Evolutionary conservation across 2,329 filamentous ascomycete genomes (phyloP).

Genomic region (Phaeophleospora eucalypticola): DNA sequence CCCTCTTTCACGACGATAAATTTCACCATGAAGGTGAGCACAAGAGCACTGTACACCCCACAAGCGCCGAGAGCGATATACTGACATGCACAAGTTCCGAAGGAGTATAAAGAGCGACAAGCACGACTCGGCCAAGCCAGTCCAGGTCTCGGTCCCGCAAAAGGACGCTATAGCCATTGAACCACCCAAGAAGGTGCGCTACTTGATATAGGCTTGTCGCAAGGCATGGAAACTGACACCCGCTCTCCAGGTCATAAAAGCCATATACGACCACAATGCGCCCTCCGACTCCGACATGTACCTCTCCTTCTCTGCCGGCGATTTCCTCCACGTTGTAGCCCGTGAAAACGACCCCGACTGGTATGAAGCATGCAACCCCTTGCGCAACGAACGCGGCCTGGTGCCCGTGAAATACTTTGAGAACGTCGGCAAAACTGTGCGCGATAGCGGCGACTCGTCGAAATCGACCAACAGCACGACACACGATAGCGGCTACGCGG

Average conservation of each 20-base stretch:
- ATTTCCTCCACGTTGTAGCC: slow-evolving; percentile 97
- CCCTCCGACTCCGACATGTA: slow-evolving; percentile 55
- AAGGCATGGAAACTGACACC: not conserved
- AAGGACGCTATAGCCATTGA: slow-evolving; percentile 86
- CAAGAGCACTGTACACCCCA: slow-evolving; percentile 4
- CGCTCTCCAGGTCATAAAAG: slow-evolving; percentile 77
- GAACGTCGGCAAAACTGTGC: slow-evolving; percentile 82
- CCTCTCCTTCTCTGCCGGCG: slow-evolving; percentile 86
- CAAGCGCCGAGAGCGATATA: slow-evolving; percentile 1
- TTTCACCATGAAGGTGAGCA: slow-evolving; percentile 20
- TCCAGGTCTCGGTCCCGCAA: slow-evolving; percentile 71
- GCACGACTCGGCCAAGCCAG: slow-evolving; percentile 58
- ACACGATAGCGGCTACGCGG: slow-evolving; percentile 89
- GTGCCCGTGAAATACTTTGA: slow-evolving; percentile 95
- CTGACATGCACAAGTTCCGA: slow-evolving; percentile 52
- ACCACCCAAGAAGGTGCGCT: slow-evolving; percentile 81
- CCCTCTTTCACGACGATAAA: not conserved
- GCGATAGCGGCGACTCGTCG: slow-evolving; percentile 65
- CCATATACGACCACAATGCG: slow-evolving; percentile 87
- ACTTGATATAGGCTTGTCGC: not conserved
- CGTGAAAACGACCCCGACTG: slow-evolving; percentile 91
- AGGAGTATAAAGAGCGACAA: slow-evolving; percentile 89
- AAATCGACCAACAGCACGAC: slow-evolving; percentile 50
- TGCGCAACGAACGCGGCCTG: slow-evolving; percentile 81
- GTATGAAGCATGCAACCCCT: slow-evolving; percentile 98